Evolutionary conservation across 768 basidiomycete genomes (phyloP), one percentile per base, ranked within the genome.

Genomic region (Lactarius trivialis): DNA sequence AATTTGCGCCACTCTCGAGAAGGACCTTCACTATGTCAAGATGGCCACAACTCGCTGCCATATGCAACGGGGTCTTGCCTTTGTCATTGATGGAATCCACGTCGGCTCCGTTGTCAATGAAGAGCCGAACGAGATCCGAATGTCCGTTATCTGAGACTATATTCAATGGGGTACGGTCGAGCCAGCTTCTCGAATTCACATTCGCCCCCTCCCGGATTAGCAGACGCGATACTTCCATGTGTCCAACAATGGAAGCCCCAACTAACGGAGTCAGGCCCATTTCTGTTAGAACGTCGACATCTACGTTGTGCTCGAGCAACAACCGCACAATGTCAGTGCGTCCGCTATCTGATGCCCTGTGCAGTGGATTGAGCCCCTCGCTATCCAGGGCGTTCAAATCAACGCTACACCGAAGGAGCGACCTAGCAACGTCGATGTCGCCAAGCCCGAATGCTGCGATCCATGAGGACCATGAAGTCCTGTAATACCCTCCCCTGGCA

Each of bases 391-490:
- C 19, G 7, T 19, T 43, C 11, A 19, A n/a, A 9, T 43, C 9
- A 4, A 9, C 41, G 9, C 41, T n/a, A 43, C n/a, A 2, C 19
- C 9, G 41, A n/a, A 21, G 19, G 11, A 43, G 41, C 4, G 41
- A 11, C 7, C 7, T 19, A 3, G 7, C n/a, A 11, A 43, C 9
- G n/a, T 41, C n/a, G 2, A 3, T 21, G n/a, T 43, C n/a, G 3
- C 19, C 39, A 8, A n/a, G 4, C 4, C 11, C 4, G 4, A 43
- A 4, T 1, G 41, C n/a, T 8, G 9, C 41, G n/a, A 43, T 9
- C 9, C 2, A 21, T 21, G 41, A 2, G 0, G 41, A n/a, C n/a
- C n/a, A n/a, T n/a, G n/a, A n/a, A n/a, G n/a, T 11, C 9, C 0
- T 0, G 9, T 11, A 3, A n/a, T 21, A 43, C 9, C 41, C 41